phyloP scores from a whole-genome alignment of 192 early-diverging fungal genomes.

The Podochytrium sp. region DNA sequence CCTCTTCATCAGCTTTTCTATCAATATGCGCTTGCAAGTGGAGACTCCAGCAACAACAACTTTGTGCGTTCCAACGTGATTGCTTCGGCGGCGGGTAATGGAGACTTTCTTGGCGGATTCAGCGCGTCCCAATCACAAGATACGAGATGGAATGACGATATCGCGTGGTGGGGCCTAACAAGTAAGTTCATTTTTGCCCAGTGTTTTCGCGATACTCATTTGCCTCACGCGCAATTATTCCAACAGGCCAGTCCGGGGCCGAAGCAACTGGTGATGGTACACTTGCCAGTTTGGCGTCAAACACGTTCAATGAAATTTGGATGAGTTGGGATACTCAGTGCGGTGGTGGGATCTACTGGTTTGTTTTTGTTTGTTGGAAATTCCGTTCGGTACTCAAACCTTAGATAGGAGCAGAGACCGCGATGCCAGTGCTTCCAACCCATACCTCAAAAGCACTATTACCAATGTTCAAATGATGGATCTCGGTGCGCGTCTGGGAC shows the following conservation, averaged over 20 bases:
- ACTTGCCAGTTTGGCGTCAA: not conserved
- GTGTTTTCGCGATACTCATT: constrained; percentile 25
- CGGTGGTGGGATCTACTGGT: constrained; percentile 18
- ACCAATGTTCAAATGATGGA: constrained; percentile 43
- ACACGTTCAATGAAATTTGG: not conserved
- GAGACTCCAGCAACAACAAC: constrained; percentile 21
- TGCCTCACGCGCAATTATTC: constrained; percentile 15
- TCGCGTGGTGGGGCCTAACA: constrained; percentile 49
- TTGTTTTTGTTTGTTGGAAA: not conserved
- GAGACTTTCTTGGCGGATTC: not conserved
- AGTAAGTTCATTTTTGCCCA: too few species aligned
- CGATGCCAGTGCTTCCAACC: not conserved
- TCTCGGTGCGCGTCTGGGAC: constrained; percentile 39
- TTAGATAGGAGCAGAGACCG: not conserved
- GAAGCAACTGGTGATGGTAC: not conserved
- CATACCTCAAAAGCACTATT: constrained; percentile 47
- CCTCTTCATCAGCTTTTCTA: not conserved
- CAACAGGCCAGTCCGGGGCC: not conserved
- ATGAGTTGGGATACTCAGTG: constrained; percentile 12
- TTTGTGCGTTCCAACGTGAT: not conserved
- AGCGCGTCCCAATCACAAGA: constrained; percentile 3
- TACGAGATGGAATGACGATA: constrained; percentile 56
- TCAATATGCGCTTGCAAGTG: not conserved
- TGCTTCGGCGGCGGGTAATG: not conserved
- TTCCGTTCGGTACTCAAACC: not conserved